Percentiles rank a stretch among this genome's conserved stretches.
Conservation (phyloP, 495 filamentous ascomycete genomes). For the Penicillium turbatum region DNA sequence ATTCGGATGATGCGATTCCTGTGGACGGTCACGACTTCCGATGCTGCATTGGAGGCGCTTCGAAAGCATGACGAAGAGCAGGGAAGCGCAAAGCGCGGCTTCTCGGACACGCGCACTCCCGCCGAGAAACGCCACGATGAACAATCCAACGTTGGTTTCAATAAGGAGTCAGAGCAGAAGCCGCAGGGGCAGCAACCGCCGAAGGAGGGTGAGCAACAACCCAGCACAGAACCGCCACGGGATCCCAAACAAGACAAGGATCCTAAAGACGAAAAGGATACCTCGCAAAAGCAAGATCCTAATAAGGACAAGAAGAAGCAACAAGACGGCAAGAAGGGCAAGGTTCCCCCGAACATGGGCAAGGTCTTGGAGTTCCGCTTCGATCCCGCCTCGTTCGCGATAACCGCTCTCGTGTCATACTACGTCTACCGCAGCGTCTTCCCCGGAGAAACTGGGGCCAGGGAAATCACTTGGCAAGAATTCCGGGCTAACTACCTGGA, state of each 20-base stretch:
- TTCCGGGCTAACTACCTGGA: slow-evolving; percentile 88
- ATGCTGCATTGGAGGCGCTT: neutral
- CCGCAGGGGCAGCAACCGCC: slow-evolving; percentile 12
- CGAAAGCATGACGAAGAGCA: neutral
- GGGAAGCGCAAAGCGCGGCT: neutral
- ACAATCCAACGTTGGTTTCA: neutral
- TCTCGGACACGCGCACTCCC: neutral
- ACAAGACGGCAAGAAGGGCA: slow-evolving; percentile 27
- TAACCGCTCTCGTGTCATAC: slow-evolving; percentile 57
- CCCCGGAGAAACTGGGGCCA: slow-evolving; percentile 56
- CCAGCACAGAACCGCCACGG: slow-evolving; percentile 7
- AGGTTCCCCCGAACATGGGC: slow-evolving; percentile 15
- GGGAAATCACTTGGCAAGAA: slow-evolving; percentile 97
- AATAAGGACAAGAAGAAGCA: slow-evolving; percentile 30
- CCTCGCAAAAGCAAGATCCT: slow-evolving; percentile 19
- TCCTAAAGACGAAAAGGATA: slow-evolving; percentile 22
- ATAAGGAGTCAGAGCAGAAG: neutral
- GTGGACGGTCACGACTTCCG: slow-evolving; percentile 34
- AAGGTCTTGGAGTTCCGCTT: slow-evolving; percentile 49
- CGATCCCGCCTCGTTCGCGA: slow-evolving; percentile 52
- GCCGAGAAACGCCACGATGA: neutral
- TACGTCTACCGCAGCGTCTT: slow-evolving; percentile 56
- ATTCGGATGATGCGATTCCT: slow-evolving; percentile 34
- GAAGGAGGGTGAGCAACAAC: slow-evolving; percentile 38
- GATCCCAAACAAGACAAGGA: slow-evolving; percentile 19